Evolutionary conservation across 202 grass and related monocot genomes (phyloP).

Genomic region (Carex arenaria): DNA sequence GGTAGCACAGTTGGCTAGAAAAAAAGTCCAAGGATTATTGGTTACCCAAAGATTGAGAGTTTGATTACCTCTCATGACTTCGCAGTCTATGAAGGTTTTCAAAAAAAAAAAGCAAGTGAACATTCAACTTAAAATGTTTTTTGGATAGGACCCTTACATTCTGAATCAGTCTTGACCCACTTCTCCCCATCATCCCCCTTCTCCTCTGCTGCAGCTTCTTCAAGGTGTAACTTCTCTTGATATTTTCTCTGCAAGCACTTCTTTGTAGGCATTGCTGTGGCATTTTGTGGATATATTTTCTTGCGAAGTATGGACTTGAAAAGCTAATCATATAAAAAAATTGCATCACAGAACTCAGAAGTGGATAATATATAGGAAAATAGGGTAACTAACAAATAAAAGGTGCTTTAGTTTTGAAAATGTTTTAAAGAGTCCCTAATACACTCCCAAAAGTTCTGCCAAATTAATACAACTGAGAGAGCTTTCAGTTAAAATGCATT

Average conservation of each 20-base stretch:
- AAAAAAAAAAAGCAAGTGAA: too few relatives aligned
- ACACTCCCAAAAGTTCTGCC: background rate
- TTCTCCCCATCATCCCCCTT: slow-evolving; percentile 49
- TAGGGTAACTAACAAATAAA: background rate
- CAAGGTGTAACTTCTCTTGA: slow-evolving; percentile 37
- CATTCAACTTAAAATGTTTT: background rate
- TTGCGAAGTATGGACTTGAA: slow-evolving; percentile 73
- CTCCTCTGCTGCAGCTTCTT: slow-evolving; percentile 37
- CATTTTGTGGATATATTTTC: slow-evolving; percentile 71
- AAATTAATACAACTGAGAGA: background rate
- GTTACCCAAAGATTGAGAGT: too few relatives aligned
- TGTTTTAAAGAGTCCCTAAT: background rate
- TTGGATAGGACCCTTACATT: slow-evolving; percentile 50
- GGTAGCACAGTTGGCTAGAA: too few relatives aligned
- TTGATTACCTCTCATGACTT: too few relatives aligned
- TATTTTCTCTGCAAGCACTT: slow-evolving; percentile 45
- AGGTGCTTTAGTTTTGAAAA: background rate
- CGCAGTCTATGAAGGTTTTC: too few relatives aligned
- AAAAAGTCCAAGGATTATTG: too few relatives aligned
- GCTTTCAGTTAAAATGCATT: background rate
- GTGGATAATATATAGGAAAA: background rate
- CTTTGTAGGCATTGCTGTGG: slow-evolving; percentile 23
- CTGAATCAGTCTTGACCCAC: slow-evolving; percentile 94
- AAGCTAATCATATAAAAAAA: slow-evolving; percentile 21
- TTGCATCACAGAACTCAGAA: background rate